Conservation (phyloP, 2,329 filamentous ascomycete species). For the Fusarium tricinctum region DNA sequence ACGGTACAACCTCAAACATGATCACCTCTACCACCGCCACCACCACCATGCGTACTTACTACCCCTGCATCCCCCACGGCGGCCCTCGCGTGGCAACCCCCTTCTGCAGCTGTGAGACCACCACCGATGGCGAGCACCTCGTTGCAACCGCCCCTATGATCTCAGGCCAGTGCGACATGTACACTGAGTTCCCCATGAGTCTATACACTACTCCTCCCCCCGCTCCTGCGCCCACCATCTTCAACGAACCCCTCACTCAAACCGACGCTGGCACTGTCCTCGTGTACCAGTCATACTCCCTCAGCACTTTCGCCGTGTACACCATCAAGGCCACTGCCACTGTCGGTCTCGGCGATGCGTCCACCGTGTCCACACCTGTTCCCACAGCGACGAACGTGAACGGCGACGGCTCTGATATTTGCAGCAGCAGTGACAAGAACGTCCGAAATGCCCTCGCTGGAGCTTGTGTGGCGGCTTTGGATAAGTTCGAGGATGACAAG, state of each 20-base stretch:
- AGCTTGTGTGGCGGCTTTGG: constrained; percentile 4
- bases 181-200: constrained; percentile 18
- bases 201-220: constrained; percentile 9
- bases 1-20: neutral
- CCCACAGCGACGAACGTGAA: constrained; percentile 5
- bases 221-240: constrained; percentile 1
- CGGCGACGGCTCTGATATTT: constrained; percentile 7
- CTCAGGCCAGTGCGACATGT: constrained; percentile 6
- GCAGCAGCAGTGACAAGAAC: constrained; percentile 7
- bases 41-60: constrained; percentile 8
- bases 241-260: constrained; percentile 1
- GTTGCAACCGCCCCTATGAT: constrained; percentile 11
- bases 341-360: constrained; percentile 11
- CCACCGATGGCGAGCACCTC: constrained; percentile 1
- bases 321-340: constrained; percentile 15
- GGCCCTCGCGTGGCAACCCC: neutral
- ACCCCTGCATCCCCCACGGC: neutral
- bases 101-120: constrained; percentile 22
- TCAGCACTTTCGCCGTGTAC: constrained; percentile 11
- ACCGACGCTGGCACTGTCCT: constrained; percentile 2
- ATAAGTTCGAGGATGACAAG: constrained; percentile 18
- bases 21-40: constrained; percentile 5
- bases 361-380: constrained; percentile 8
- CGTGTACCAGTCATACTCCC: constrained; percentile 16
- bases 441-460: constrained; percentile 3